Conservation (phyloP, 352 stramenopile species). For the Globisporangium yorkense region DNA sequence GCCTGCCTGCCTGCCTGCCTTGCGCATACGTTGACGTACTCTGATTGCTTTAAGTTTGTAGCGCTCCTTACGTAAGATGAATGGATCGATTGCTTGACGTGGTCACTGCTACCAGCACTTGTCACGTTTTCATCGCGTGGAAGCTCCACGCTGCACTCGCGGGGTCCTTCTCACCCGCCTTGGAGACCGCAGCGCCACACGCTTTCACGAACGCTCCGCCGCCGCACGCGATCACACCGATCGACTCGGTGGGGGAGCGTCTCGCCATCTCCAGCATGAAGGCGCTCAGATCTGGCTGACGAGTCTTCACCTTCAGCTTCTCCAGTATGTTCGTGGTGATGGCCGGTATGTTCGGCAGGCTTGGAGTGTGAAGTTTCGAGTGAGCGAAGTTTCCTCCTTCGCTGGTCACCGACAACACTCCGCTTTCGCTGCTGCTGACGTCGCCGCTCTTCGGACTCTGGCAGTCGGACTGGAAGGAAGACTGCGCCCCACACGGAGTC, state of each 20-base stretch:
- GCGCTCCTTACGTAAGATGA: too few relatives aligned
- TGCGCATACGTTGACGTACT: not conserved
- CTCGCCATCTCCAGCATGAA: constrained; percentile 14
- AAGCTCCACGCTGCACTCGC: not conserved
- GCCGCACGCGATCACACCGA: constrained; percentile 23
- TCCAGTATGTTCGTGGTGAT: too few relatives aligned
- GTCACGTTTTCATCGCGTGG: not conserved
- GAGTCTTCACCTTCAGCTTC: not conserved
- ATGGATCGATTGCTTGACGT: too few relatives aligned
- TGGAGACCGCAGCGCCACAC: constrained; percentile 7
- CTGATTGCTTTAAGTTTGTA: not conserved
- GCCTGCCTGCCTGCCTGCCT: not conserved
- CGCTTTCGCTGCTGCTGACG: too few relatives aligned
- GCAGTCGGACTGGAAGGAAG: too few relatives aligned
- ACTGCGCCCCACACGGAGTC: too few relatives aligned
- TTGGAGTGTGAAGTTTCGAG: too few relatives aligned
- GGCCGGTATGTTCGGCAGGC: too few relatives aligned
- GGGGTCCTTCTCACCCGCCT: not conserved
- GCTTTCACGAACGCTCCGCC: constrained; percentile 7
- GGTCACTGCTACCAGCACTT: too few relatives aligned
- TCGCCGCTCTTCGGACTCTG: too few relatives aligned
- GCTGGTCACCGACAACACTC: too few relatives aligned
- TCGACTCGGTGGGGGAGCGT: constrained; percentile 8
- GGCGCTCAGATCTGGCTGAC: not conserved
- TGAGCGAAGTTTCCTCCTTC: too few relatives aligned